These are phyloP conservation scores for Discostella pseudostelligera DNA, from an alignment of 108 stramenopile species.

Conservation along the genomic window DNA sequence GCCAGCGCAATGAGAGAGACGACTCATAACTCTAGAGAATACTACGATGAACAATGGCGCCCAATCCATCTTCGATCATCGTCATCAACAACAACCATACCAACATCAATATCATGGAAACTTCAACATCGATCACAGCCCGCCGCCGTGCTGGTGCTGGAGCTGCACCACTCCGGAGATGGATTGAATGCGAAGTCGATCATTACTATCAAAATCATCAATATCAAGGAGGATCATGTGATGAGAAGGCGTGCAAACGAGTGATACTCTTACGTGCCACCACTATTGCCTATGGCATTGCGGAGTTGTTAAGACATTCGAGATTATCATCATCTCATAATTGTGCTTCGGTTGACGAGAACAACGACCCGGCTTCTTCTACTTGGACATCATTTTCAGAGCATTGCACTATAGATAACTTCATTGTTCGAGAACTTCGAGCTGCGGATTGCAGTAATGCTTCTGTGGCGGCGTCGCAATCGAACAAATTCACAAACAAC, in stretches of 20 bases:
- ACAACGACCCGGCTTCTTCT: background rate
- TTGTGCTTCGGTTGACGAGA: background rate
- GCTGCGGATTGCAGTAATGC: background rate
- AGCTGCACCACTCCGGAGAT: too few relatives aligned
- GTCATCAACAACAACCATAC: too few relatives aligned
- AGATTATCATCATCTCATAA: background rate
- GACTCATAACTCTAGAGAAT: too few relatives aligned
- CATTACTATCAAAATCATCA: too few relatives aligned
- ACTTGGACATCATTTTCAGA: background rate
- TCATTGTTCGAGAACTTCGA: background rate
- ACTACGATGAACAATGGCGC: too few relatives aligned
- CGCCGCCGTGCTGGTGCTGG: too few relatives aligned
- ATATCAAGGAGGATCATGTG: too few relatives aligned
- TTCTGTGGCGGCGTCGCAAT: background rate
- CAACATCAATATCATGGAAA: too few relatives aligned
- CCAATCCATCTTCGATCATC: too few relatives aligned
- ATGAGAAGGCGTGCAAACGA: background rate
- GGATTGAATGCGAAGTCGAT: too few relatives aligned
- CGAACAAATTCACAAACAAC: background rate
- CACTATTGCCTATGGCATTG: slow-evolving; percentile 38
- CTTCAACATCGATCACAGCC: too few relatives aligned
- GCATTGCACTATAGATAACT: background rate
- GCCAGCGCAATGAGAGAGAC: too few relatives aligned
- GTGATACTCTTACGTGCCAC: slow-evolving; percentile 16
- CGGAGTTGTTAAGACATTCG: slow-evolving; percentile 21